Evolutionary conservation across 441 rosid genomes (phyloP), one percentile per base, ranked within the genome.

Genomic region (Jatropha multifida): DNA sequence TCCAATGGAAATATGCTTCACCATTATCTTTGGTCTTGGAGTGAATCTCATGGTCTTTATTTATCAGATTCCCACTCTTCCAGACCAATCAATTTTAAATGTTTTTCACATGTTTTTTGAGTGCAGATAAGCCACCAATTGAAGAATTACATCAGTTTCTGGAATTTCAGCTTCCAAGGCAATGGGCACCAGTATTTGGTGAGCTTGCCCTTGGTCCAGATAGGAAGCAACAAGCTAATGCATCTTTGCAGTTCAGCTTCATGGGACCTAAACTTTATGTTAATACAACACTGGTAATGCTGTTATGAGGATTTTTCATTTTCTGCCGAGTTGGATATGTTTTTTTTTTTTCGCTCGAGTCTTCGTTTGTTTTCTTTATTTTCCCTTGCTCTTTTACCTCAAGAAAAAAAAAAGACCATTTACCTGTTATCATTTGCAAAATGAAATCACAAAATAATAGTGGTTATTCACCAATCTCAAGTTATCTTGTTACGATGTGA

Each of bases 121-220:
- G 18, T 67, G 55, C 11, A 94, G 99, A 92, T 88, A 94, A 94
- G 85, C 99, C 98, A n/a, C 98, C 98, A 17, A 84, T 91, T 68
- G 88, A 86, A 85, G 99, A 96, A 80, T 92, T 94, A 37, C 97
- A 91, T 78, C 93, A 90, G 83, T 96, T 96, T 84, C 79, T 96
- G 80, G 99, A 96, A 78, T 94, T 96, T 87, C 99, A 96, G 84
- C 88, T 96, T 54, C 98, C 98, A n/a, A 87, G 97, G 78, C 97
- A 90, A 67, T 96, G 99, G 99, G 99, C 98, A 18, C 98, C 98
- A 5, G 91, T 90, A 71, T 96, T 96, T 86, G 91, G 93, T 69
- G 97, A 96, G 71, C 93, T 94, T 83, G 97, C 98, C 64, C 94
- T 90, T 77, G 99, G 97, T 64, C 94, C 94, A 0, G 98, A 92